Base-by-base conservation (phyloP, 805 yeast species). In the Alloascoidea hylecoeti region DNA sequence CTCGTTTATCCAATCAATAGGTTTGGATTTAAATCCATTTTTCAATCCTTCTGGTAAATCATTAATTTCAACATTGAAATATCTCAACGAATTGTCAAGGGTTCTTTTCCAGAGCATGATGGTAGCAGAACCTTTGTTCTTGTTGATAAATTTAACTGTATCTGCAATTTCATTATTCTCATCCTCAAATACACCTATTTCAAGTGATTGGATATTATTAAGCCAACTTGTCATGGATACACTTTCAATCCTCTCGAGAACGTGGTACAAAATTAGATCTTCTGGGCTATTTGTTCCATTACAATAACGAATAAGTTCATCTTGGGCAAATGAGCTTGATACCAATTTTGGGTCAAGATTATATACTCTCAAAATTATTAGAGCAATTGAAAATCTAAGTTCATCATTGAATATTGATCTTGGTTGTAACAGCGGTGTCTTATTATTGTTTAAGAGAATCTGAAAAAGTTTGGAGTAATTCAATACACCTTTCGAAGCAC, bases 81-180 rank as follows among this genome's bases (percentile, higher is more conserved):
- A 42, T 2, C 56, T 52, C 15, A 73, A 58, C 0, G 83, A 61
- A 39, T 72, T 72, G 2, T 51, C 53, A 33, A 82, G 59, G 37
- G 64, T 63, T 15, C 52, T 60, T 44, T 69, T 72, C 45, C 67
- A 65, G 35, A 80, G 49, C 3, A 68, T 64, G 4, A 81, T 60
- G 2, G 68, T 60, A n/a, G 71, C 53, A 3, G 70, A 69, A 35
- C 64, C 60, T 47, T 58, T 59, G 46, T 65, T 63, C 42, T 61
- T 61, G 37, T 64, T 61, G 38, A 73, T 61, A 18, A 75, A 47
- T 39, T 60, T 57, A n/a, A 66, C 64, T 30, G 61, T 64, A 2
- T 70, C 74, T 16, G 68, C 56, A n/a, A 37, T 65, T 63, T 34
- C 51, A 49, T 37, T 78, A 67, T 38, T 80, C 86, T 94, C 94